These are phyloP conservation scores for Ogataea nonfermentans DNA, from an alignment of 805 yeast species.

Conservation along the genomic window DNA sequence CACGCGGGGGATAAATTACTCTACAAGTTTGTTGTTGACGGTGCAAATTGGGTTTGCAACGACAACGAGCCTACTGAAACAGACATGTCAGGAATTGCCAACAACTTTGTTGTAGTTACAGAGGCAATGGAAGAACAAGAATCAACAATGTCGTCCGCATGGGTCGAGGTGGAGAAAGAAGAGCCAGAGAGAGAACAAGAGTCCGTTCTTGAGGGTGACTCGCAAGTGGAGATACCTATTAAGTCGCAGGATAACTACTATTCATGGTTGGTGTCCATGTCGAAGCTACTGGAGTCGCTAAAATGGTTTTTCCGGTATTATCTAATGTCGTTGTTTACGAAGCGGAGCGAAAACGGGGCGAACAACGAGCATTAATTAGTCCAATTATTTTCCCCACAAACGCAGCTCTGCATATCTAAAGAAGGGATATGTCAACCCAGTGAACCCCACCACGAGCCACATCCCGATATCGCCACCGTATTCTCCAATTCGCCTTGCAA, in stretches of 20 bases:
- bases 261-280: conserved; percentile 18
- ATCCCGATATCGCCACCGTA: conserved; percentile 79
- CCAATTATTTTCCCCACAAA: conserved; percentile 40
- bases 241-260: conserved; percentile 13
- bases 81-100: conserved; percentile 28
- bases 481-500: conserved; percentile 64
- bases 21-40: conserved; percentile 32
- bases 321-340: conserved; percentile 16
- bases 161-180: conserved; percentile 16
- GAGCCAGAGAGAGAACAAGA: background rate
- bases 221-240: background rate
- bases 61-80: conserved; percentile 19
- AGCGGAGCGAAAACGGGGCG: conserved; percentile 4
- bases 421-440: conserved; percentile 61
- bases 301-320: conserved; percentile 25
- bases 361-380: background rate
- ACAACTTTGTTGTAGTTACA: conserved; percentile 22
- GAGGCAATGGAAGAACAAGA: conserved; percentile 2
- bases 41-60: conserved; percentile 29
- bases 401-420: conserved; percentile 65
- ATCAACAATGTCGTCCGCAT: conserved; percentile 13
- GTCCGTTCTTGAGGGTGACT: background rate
- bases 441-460: conserved; percentile 73
- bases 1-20: conserved; percentile 17
- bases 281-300: conserved; percentile 16